These are phyloP conservation scores for Cenococcum geophilum DNA, from an alignment of 495 filamentous ascomycete genomes.

Conservation along the genomic window DNA sequence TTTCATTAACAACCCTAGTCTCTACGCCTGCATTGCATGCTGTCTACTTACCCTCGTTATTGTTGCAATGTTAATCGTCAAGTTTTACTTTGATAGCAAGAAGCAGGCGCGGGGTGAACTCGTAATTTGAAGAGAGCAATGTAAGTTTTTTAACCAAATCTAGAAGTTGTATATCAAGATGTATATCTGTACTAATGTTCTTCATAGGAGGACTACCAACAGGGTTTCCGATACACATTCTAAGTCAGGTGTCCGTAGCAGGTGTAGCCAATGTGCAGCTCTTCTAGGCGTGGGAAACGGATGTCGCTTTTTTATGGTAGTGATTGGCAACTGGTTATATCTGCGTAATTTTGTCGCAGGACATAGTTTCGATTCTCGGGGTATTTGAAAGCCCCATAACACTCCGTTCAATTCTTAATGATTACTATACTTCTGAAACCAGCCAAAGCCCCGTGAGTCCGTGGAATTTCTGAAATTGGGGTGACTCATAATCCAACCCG, in stretches of 20 bases:
- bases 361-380: too few relatives aligned
- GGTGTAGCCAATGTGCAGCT: too few relatives aligned
- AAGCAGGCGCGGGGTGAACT: conserved; percentile 30
- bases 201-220: conserved; percentile 18
- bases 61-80: conserved; percentile 13
- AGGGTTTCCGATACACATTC: conserved; percentile 30
- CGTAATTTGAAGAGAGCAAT: conserved; percentile 19
- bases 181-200: conserved; percentile 5
- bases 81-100: conserved; percentile 23
- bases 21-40: conserved; percentile 31
- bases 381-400: too few relatives aligned
- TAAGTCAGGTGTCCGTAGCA: conserved; percentile 2
- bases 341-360: too few relatives aligned
- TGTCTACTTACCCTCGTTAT: conserved; percentile 25
- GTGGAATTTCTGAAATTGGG: too few relatives aligned
- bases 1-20: conserved; percentile 23
- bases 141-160: conserved; percentile 13
- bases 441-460: too few relatives aligned
- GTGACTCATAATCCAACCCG: too few relatives aligned
- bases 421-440: too few relatives aligned
- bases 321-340: too few relatives aligned
- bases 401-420: too few relatives aligned
- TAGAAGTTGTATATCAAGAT: not conserved
- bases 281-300: too few relatives aligned
- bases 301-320: too few relatives aligned